Conservation (phyloP, 2,329 filamentous ascomycete species). For the Colletotrichum australisinense region DNA sequence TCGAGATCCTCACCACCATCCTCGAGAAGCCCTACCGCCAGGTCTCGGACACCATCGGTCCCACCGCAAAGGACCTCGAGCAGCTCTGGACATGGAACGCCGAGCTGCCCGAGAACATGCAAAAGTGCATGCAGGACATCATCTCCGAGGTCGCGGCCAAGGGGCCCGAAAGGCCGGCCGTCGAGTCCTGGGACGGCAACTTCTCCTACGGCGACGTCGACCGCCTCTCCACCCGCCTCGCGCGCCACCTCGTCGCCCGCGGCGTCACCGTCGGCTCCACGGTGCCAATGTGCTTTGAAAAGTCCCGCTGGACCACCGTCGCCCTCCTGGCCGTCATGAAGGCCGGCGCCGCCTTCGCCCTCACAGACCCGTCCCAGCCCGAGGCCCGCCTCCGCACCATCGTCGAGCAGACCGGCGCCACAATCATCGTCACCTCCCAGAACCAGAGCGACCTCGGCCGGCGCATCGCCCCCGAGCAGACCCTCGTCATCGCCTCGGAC, state of each 20-base stretch:
- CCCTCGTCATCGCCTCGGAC: constrained; percentile 47
- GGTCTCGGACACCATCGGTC: constrained; percentile 32
- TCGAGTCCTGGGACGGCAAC: constrained; percentile 62
- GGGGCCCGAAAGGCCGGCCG: constrained; percentile 53
- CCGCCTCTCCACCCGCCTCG: constrained; percentile 53
- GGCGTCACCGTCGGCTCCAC: constrained; percentile 52
- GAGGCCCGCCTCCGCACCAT: constrained; percentile 57
- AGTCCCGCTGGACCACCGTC: constrained; percentile 58
- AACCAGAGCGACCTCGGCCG: constrained; percentile 50
- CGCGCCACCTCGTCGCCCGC: constrained; percentile 49
- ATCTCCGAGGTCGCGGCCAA: constrained; percentile 51
- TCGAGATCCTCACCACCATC: constrained; percentile 37
- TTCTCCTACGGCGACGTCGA: constrained; percentile 60
- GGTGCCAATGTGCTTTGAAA: constrained; percentile 64
- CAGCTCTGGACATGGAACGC: constrained; percentile 61
- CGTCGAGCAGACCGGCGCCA: constrained; percentile 54
- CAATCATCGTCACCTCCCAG: constrained; percentile 53
- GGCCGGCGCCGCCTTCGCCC: constrained; percentile 58
- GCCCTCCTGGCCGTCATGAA: constrained; percentile 61
- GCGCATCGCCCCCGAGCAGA: constrained; percentile 48
- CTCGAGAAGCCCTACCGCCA: constrained; percentile 30
- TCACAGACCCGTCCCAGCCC: constrained; percentile 60
- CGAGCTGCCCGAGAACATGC: constrained; percentile 51
- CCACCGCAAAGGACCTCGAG: constrained; percentile 50
- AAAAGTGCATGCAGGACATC: constrained; percentile 59